These are phyloP conservation scores for Entonaema liquescens DNA, from an alignment of 495 filamentous ascomycete genomes.

Conservation along the genomic window DNA sequence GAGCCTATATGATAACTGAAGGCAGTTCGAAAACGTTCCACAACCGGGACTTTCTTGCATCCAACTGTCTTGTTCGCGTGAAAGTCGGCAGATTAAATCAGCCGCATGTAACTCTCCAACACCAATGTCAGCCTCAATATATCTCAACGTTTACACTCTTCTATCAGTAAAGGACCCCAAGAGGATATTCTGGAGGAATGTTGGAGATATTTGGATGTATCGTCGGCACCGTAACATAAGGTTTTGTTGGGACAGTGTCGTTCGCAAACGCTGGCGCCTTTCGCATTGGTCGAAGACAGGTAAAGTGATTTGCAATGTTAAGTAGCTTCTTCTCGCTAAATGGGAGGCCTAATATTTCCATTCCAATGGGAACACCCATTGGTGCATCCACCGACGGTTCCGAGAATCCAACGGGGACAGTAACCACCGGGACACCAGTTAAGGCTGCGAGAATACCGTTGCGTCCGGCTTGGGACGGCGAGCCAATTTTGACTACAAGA, in stretches of 20 bases:
- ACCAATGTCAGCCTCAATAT: constrained; percentile 8
- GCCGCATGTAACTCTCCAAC: constrained; percentile 15
- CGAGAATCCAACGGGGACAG: constrained; percentile 61
- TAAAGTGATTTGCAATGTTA: constrained; percentile 52
- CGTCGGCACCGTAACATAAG: constrained; percentile 52
- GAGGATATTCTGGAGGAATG: constrained; percentile 57
- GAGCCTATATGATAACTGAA: not conserved
- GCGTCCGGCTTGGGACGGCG: constrained; percentile 62
- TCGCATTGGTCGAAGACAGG: constrained; percentile 53
- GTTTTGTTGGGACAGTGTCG: constrained; percentile 45
- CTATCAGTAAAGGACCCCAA: constrained; percentile 45
- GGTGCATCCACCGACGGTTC: constrained; percentile 56
- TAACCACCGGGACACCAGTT: constrained; percentile 70
- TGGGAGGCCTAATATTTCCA: constrained; percentile 68
- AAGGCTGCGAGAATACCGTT: constrained; percentile 73
- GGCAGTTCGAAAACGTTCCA: constrained; percentile 19
- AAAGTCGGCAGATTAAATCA: constrained; percentile 19
- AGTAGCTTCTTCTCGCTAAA: constrained; percentile 64
- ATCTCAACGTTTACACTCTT: not conserved
- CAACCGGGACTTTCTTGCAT: not conserved
- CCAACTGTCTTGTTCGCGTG: not conserved
- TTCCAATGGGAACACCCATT: constrained; percentile 67
- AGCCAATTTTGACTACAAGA: constrained; percentile 66
- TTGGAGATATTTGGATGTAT: constrained; percentile 51
- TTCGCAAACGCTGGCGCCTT: constrained; percentile 55